Conservation (phyloP, 2,329 filamentous ascomycete genomes). For the Didymellaceae sp. region DNA sequence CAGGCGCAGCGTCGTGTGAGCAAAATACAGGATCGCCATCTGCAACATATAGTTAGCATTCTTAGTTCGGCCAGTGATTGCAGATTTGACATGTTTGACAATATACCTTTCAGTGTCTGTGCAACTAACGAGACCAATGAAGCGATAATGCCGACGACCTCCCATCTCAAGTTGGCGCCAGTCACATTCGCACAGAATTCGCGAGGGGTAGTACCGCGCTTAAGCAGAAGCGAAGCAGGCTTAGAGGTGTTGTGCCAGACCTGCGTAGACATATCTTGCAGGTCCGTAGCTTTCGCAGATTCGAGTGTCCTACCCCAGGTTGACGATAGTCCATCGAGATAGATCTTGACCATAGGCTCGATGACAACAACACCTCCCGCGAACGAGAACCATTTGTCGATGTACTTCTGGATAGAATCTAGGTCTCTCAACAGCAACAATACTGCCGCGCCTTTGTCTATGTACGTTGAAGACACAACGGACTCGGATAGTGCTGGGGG, state of each 20-base stretch:
- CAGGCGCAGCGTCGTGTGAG: conserved; percentile 33
- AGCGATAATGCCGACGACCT: conserved; percentile 51
- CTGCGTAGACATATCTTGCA: conserved; percentile 49
- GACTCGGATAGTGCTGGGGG: conserved; percentile 11
- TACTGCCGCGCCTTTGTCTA: conserved; percentile 37
- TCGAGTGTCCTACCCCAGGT: conserved; percentile 36
- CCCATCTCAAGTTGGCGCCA: conserved; percentile 52
- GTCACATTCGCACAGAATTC: conserved; percentile 50
- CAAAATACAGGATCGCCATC: conserved; percentile 45
- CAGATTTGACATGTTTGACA: not conserved
- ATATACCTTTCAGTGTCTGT: conserved; percentile 35
- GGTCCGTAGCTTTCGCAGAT: conserved; percentile 33
- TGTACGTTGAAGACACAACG: conserved; percentile 27
- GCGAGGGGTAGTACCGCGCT: conserved; percentile 46
- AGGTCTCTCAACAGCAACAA: conserved; percentile 38
- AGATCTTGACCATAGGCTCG: conserved; percentile 44
- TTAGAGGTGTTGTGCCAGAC: conserved; percentile 53
- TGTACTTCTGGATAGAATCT: conserved; percentile 35
- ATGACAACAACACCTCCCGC: conserved; percentile 43
- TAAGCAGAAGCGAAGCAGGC: conserved; percentile 40
- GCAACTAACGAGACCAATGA: conserved; percentile 49
- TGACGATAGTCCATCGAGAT: conserved; percentile 32
- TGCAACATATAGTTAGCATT: conserved; percentile 13
- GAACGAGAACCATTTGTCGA: conserved; percentile 43
- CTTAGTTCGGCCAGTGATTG: too few species aligned